Base-by-base conservation (phyloP, 768 basidiomycete species). In the Hebeloma cylindrosporum region DNA sequence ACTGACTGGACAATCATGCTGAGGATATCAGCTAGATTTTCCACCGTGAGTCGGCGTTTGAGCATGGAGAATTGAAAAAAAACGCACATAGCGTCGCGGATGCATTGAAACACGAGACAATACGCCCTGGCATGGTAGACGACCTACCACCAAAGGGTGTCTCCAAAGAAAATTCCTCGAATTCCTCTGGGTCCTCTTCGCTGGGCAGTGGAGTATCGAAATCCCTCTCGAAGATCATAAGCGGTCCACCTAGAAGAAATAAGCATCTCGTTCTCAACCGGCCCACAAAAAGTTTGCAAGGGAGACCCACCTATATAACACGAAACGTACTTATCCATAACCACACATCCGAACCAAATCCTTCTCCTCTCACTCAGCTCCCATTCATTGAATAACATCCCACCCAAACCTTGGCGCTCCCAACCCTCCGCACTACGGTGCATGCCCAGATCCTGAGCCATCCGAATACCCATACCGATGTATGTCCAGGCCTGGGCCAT, bases 401-500 rank as follows among this genome's bases (percentile, higher is more conserved):
- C 69, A 0, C 82, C 82, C 42, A 80, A 71, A 11, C 71, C 78
- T 43, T 61, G 77, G 20, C 82, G 66, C 14, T 77, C 75, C 88
- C 89, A 92, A 21, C 82, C 80, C 58, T 91, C 88, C 22, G 90
- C 85, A 52, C 75, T 77, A 26, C 87, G 77, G 57, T 92, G 89
- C 77, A 92, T 79, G 6, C 89, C 89, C 43, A 92, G 63, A 63
- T 92, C 89, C 64, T 90, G 89, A 11, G 89, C 89, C 89, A 93
- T 92, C n/a, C 92, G 77, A 27, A 93, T 83, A 0, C 86, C 90
- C 85, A 90, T 88, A 8, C 91, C 90, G 14, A 83, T 77, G 58
- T 85, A 90, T 7, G 82, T 76, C 92, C 91, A 94, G 23, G 88
- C 84, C 62, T 85, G 80, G 6, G 85, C 84, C 90, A 93, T 94